A percentile compares a stretch with the other conserved stretches of the same genome.
phyloP scores from a whole-genome alignment of 2,329 filamentous ascomycete genomes.

The Talaromyces rugulosus region DNA sequence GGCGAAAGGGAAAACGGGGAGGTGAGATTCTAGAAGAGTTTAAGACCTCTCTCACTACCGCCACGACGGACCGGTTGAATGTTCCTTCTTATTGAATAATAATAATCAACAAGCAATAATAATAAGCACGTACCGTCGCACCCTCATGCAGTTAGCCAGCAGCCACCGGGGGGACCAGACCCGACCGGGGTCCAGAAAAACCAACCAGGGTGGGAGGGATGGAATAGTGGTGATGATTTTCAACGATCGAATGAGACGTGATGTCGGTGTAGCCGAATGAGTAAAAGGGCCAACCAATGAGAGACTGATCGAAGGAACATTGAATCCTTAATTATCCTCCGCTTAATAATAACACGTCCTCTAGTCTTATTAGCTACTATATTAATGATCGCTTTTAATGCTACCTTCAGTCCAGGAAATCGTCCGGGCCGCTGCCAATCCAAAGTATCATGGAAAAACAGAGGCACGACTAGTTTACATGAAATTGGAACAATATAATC shows the following conservation, averaged over 20 bases:
- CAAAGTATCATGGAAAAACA: too few relatives aligned
- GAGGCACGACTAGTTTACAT: too few relatives aligned
- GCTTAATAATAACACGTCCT: too few relatives aligned
- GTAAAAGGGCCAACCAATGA: background rate
- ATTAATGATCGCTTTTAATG: too few relatives aligned
- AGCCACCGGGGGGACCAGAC: background rate
- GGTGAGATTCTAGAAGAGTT: conserved; percentile 9
- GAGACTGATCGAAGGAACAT: background rate
- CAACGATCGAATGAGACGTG: background rate
- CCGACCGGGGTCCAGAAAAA: background rate
- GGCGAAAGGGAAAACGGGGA: background rate
- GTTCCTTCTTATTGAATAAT: background rate
- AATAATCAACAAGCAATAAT: background rate
- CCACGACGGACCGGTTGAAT: background rate
- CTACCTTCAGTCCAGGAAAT: too few relatives aligned
- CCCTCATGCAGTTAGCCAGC: background rate
- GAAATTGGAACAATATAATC: too few relatives aligned
- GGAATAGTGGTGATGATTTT: background rate
- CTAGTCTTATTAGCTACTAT: too few relatives aligned
- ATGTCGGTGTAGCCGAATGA: background rate
- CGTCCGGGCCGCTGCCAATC: too few relatives aligned
- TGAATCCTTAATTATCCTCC: background rate
- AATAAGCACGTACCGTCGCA: background rate
- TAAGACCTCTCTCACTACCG: background rate
- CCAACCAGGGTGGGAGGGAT: too few relatives aligned